These are phyloP conservation scores for Coelastrella sp. DNA, from an alignment of 139 green algal species.

Conservation along the genomic window DNA sequence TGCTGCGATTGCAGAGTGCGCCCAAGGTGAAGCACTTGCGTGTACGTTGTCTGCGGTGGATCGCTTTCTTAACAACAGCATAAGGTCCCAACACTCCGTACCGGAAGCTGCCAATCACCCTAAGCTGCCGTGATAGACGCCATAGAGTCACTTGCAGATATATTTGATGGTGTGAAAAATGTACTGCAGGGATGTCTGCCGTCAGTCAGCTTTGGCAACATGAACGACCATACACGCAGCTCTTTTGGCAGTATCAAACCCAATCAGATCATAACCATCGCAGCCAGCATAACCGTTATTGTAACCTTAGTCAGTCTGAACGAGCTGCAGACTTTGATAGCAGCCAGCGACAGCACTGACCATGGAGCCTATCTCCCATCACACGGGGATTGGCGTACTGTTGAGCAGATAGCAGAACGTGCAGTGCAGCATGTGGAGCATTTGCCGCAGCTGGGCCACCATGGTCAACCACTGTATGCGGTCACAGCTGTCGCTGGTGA, in stretches of 20 bases:
- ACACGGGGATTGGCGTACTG: constrained; percentile 29
- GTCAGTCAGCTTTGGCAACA: background rate
- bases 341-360: constrained; percentile 4
- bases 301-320: constrained; percentile 53
- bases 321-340: constrained; percentile 57
- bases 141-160: no score
- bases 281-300: constrained; percentile 49
- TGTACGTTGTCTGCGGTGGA: no score
- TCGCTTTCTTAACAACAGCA: no score
- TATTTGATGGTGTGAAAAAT: no score
- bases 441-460: background rate
- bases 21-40: no score
- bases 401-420: constrained; percentile 30
- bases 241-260: constrained; percentile 18
- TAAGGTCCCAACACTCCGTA: no score
- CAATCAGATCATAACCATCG: constrained; percentile 43
- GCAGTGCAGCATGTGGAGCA: constrained; percentile 47
- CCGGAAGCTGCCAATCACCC: no score
- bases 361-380: constrained; percentile 19
- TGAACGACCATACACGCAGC: background rate
- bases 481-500: background rate
- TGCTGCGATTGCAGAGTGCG: no score
- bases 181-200: no score
- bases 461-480: background rate
- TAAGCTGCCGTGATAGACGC: no score